Conservation (phyloP, 805 yeast genomes). For the Barnettozyma sucrosica region DNA sequence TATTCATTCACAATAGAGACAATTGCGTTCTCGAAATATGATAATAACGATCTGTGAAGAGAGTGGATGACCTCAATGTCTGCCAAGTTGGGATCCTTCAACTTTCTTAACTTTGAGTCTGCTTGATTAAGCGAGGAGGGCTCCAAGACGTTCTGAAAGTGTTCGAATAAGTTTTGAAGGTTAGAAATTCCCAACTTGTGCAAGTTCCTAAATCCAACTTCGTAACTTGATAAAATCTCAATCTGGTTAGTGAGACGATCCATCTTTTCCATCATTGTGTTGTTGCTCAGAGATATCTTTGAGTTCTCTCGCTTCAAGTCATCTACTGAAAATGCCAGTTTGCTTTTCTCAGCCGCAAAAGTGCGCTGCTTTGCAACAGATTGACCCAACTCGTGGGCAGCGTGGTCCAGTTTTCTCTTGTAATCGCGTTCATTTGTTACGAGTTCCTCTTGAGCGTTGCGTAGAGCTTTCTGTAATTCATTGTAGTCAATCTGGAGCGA, state of each 20-base stretch:
- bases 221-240: conserved; percentile 27
- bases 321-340: conserved; percentile 37
- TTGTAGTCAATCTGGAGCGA: conserved; percentile 22
- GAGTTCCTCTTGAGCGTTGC: conserved; percentile 19
- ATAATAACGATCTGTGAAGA: conserved; percentile 38
- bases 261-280: conserved; percentile 35
- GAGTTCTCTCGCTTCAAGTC: conserved; percentile 34
- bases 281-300: conserved; percentile 31
- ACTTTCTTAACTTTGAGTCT: conserved; percentile 39
- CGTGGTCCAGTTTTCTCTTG: conserved; percentile 27
- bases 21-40: conserved; percentile 55
- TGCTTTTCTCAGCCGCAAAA: conserved; percentile 38
- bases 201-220: conserved; percentile 39
- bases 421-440: conserved; percentile 30
- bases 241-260: conserved; percentile 25
- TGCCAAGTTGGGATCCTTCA: conserved; percentile 26
- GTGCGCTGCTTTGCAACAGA: conserved; percentile 41
- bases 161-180: conserved; percentile 43
- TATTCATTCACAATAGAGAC: conserved; percentile 55
- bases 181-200: conserved; percentile 38
- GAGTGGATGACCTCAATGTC: conserved; percentile 27
- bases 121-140: conserved; percentile 56
- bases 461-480: conserved; percentile 20
- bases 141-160: conserved; percentile 52
- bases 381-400: conserved; percentile 33